Base-by-base conservation (phyloP, 2,329 filamentous ascomycete species). In the Cladosporium cucumerinum region DNA sequence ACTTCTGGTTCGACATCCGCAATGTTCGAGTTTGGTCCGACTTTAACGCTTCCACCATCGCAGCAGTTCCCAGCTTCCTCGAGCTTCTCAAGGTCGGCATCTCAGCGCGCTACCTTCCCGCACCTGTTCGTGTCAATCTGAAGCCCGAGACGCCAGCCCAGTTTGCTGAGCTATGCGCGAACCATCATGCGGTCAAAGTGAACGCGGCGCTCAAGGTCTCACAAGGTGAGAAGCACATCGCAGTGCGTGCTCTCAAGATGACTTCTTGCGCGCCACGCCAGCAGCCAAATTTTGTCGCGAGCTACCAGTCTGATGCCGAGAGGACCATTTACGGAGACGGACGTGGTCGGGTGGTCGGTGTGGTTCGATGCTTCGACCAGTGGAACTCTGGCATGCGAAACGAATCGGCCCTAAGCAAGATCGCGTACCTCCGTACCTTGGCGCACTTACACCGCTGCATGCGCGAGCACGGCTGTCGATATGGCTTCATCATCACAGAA, bases 1-100 rank as follows among this genome's bases (percentile, higher is more conserved):
- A 96, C 80, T 97, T 94, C 78, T 98, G 94, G 94, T 97, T 92
- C 91, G 94, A 98, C 73, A 85, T 96, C 65, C 90, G 94, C 70
- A 94, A 96, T 75, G 83, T 97, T 69, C 87, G 91, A 68, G 85
- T 87, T 67, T 97, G 94, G 94, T 85, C 85, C 60, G 85, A 87
- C 70, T 97, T 97, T 84, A 91, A 86, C 69, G 81, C 91, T 12
- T 77, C 83, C 62, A 87, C 88, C 65, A 88, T 97, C 75, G 84
- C 89, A 69, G 82, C 86, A 6, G 87, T 96, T 54, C 90, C 89
- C 0, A 88, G 87, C 34, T 88, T 95, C 26, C 84, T 88, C 7
- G 82, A 86, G 25, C 86, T 96, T 25, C 86, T 97, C 65, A 87
- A 80, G 52, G 73, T 80, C 36, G 76, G 86, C 70, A 83, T 94